A percentile compares a stretch with the other conserved stretches of the same genome.
Evolutionary conservation across 208 protist species (phyloP).

Genomic region (Phytomonas sp.): DNA sequence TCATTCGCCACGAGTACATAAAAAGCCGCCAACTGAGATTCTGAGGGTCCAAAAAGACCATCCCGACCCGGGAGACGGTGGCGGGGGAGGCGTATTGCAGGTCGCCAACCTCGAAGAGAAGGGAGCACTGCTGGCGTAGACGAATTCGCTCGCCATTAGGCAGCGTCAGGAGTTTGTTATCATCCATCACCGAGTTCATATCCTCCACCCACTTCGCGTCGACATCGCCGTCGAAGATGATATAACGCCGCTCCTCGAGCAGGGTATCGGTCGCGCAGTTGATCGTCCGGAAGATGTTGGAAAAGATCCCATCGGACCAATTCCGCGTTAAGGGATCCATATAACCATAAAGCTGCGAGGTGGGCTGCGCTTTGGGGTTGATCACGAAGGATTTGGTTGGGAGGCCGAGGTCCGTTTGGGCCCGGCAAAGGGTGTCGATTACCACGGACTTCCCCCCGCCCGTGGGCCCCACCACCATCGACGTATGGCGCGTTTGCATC

Average conservation of each 20-base stretch:
- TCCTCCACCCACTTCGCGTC: conserved; percentile 99
- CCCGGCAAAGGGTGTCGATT: conserved; percentile 90
- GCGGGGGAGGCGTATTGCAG: conserved; percentile 98
- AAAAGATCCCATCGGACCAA: conserved; percentile 99
- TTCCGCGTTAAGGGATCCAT: conserved; percentile 97
- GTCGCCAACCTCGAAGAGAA: conserved; percentile 98
- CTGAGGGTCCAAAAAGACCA: conserved; percentile 98
- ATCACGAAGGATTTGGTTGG: conserved; percentile 92
- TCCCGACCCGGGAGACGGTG: conserved; percentile 98
- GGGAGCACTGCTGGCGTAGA: conserved; percentile 89
- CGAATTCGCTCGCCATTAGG: conserved; percentile 98
- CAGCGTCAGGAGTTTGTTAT: conserved; percentile 99
- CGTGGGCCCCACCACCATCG: conserved; percentile 98
- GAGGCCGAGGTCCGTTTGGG: conserved; percentile 90
- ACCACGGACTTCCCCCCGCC: conserved; percentile 97
- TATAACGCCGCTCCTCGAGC: conserved; percentile 90
- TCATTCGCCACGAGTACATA: conserved; percentile 89
- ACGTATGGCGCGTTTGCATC: conserved; percentile 97
- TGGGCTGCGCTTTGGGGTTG: conserved; percentile 97
- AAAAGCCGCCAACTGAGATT: conserved; percentile 96
- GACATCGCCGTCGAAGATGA: conserved; percentile 99
- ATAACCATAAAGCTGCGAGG: conserved; percentile 96
- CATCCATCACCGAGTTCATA: conserved; percentile 99
- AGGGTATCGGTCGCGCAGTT: conserved; percentile 6
- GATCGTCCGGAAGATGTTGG: conserved; percentile 97